Evolutionary conservation across 176 grass and related monocot species (phyloP), one percentile per base, ranked within the genome.

Genomic region (Rhynchospora breviuscula): DNA sequence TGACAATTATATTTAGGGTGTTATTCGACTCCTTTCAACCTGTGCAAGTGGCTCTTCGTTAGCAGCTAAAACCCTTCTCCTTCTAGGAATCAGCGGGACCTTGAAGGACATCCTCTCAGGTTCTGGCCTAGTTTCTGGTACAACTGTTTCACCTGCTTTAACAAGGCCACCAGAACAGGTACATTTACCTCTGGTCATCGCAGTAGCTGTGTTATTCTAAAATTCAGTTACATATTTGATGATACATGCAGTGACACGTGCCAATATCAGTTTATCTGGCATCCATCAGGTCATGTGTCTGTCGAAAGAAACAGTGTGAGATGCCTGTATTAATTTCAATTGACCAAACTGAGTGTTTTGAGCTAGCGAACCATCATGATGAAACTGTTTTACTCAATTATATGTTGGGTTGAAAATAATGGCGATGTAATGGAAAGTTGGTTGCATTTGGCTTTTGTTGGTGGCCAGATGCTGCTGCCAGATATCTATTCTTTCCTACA

Each of bases 151-250:
- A 10, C 91, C 91, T 79, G 85, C 89, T 83, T 63, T 94, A 66
- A 90, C 92, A 13, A 93, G 91, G 59, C 94, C 94, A 76, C 67
- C 91, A 35, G 94, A 97, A 74, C 94, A 97, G 89, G 94, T 97
- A 65, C 63, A 74, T 83, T 35, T 23, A 33, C 8, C 51, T 23
- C 25, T 31, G 4, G 3, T 29, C 13, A 87, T 58, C 19, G 14
- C 46, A 67, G 6, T 81, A 14, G n/a, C 52, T 46, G 13, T 65
- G 4, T 59, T 68, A 81, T 44, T 68, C 52, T 43, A 64, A 62
- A 25, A 4, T 86, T 23, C 14, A 10, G 51, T 80, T 7, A 18
- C 53, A 15, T 87, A 35, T 85, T 68, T 78, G 59, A 81, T 46
- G 14, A 10, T 80, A 56, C 49, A 29, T 6, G 23, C 12, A 22